Conservation (phyloP, 2,329 filamentous ascomycete species). For the Kalaharituber pfeilii region DNA sequence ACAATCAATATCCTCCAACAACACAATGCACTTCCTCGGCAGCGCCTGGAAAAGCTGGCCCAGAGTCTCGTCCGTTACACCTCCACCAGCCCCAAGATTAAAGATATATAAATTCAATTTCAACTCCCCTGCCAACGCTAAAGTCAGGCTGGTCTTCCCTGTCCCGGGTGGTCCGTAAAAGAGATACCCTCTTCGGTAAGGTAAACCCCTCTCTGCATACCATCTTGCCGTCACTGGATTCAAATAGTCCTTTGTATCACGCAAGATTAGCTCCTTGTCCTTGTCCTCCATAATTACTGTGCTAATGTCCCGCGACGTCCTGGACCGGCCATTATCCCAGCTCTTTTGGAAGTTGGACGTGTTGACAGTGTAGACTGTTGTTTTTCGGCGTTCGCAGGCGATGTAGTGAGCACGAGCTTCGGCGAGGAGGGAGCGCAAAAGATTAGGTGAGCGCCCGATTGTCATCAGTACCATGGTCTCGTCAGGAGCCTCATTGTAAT, state of each 20-base stretch:
- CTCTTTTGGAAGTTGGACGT: conserved; percentile 31
- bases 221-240: conserved; percentile 48
- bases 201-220: conserved; percentile 71
- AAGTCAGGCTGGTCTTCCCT: conserved; percentile 55
- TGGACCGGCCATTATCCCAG: conserved; percentile 47
- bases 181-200: conserved; percentile 69
- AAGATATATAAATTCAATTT: conserved; percentile 56
- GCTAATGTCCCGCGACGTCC: conserved; percentile 43
- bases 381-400: conserved; percentile 43
- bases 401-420: conserved; percentile 39
- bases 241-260: conserved; percentile 46
- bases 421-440: conserved; percentile 44
- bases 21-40: conserved; percentile 51
- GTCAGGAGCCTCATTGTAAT: conserved; percentile 17
- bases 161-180: conserved; percentile 67
- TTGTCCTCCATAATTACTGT: conserved; percentile 47
- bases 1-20: conserved; percentile 61
- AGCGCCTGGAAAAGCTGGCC: conserved; percentile 47
- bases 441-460: conserved; percentile 42
- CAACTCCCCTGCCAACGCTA: conserved; percentile 53
- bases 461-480: conserved; percentile 33
- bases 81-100: conserved; percentile 41
- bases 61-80: conserved; percentile 48
- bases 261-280: conserved; percentile 41
- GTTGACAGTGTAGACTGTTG: conserved; percentile 46